Conservation (phyloP, 768 basidiomycete genomes). For the Russula dissimulans region DNA sequence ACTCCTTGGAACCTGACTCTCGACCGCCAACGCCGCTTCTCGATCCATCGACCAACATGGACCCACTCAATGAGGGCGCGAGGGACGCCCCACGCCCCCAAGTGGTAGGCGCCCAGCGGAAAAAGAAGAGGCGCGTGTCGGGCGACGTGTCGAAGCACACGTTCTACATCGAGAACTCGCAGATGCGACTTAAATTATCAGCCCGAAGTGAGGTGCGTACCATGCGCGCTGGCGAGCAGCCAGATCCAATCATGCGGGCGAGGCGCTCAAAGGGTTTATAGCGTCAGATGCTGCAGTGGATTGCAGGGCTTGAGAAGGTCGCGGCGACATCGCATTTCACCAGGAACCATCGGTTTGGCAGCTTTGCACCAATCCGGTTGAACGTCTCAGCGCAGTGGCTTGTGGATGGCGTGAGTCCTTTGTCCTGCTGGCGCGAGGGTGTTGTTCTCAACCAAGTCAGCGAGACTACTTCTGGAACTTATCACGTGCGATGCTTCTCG, state of each 20-base stretch:
- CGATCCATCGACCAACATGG: conserved; percentile 71
- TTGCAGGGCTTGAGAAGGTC: conserved; percentile 79
- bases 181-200: conserved; percentile 76
- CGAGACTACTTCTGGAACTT: conserved; percentile 99
- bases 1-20: conserved; percentile 20
- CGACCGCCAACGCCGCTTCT: conserved; percentile 49
- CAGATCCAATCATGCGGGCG: too few relatives aligned
- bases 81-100: conserved; percentile 23
- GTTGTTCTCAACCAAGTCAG: conserved; percentile 31
- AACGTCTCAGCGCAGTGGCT: conserved; percentile 98
- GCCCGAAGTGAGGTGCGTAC: conserved; percentile 71
- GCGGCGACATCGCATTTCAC: conserved; percentile 71
- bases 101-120: conserved; percentile 29
- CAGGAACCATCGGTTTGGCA: conserved; percentile 79
- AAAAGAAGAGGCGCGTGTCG: conserved; percentile 38
- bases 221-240: background rate
- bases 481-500: conserved; percentile 81
- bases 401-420: conserved; percentile 76
- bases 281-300: conserved; percentile 97
- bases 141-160: conserved; percentile 84
- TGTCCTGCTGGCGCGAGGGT: background rate
- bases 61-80: conserved; percentile 36
- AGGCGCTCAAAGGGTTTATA: conserved; percentile 22
- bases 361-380: conserved; percentile 85
- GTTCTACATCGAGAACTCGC: conserved; percentile 88